A percentile compares a stretch with the other conserved stretches of the same genome.
Evolutionary conservation across 2,329 filamentous ascomycete genomes (phyloP).

Genomic region (Trichoderma atrobrunneum): DNA sequence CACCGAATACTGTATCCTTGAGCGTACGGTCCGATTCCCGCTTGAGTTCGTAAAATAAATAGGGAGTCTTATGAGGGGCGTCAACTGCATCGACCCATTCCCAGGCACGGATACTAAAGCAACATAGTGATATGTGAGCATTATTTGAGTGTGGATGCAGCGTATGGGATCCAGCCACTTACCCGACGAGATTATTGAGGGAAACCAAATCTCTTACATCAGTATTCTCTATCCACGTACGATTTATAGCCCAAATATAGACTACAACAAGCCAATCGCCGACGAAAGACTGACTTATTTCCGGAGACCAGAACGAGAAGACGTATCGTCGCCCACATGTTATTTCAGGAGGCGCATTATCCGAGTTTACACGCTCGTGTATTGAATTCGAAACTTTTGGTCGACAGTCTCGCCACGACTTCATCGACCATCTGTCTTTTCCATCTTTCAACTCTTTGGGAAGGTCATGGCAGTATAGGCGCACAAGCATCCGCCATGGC

Average conservation of each 20-base stretch:
- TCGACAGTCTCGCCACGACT: neutral
- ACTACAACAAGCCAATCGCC: neutral
- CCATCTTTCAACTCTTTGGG: neutral
- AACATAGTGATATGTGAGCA: neutral
- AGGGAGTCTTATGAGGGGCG: neutral
- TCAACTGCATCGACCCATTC: neutral
- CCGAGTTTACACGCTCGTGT: neutral
- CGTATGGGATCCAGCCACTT: neutral
- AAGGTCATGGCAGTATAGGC: neutral
- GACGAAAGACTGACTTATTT: neutral
- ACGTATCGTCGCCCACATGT: neutral
- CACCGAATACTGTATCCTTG: neutral
- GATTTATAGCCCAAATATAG: neutral
- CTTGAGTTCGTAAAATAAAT: neutral
- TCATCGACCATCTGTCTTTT: neutral
- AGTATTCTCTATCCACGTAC: neutral
- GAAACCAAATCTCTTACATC: neutral
- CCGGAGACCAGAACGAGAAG: neutral
- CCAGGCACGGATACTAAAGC: neutral
- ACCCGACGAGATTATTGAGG: neutral
- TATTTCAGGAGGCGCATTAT: neutral
- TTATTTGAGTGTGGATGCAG: neutral
- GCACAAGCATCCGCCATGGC: neutral
- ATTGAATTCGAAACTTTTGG: neutral
- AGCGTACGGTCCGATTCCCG: neutral